A percentile compares a stretch with the other conserved stretches of the same genome.
Evolutionary conservation across 192 early-diverging fungal genomes (phyloP).

Genomic region (Diversispora eburnea): DNA sequence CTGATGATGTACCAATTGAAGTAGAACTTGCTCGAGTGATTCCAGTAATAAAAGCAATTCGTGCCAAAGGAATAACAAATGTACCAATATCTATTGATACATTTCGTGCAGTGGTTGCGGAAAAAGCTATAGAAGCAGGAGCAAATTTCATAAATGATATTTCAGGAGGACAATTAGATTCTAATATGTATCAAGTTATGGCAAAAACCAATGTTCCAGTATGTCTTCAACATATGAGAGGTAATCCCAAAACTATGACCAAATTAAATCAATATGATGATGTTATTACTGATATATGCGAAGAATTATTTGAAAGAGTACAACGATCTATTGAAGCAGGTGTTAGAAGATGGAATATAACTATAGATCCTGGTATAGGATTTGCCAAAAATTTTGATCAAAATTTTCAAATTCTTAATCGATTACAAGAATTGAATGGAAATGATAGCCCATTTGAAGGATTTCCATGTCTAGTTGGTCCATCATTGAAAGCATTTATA

Average conservation of each 20-base stretch:
- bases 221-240: constrained; percentile 98
- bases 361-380: constrained; percentile 95
- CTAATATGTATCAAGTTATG: constrained; percentile 74
- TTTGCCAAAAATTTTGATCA: constrained; percentile 92
- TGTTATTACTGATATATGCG: constrained; percentile 68
- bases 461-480: constrained; percentile 89
- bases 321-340: constrained; percentile 72
- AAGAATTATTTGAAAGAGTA: constrained; percentile 65
- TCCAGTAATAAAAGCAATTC: constrained; percentile 78
- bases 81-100: constrained; percentile 94
- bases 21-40: constrained; percentile 79
- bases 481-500: constrained; percentile 90
- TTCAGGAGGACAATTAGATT: constrained; percentile 78
- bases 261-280: constrained; percentile 70
- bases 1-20: constrained; percentile 66
- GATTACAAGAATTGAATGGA: constrained; percentile 59
- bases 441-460: constrained; percentile 50
- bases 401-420: constrained; percentile 79
- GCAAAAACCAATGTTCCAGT: constrained; percentile 78
- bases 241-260: constrained; percentile 87
- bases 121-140: constrained; percentile 82
- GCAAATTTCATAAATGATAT: constrained; percentile 96
- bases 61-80: constrained; percentile 48
- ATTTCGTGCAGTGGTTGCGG: constrained; percentile 79
- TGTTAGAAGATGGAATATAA: constrained; percentile 93